Evolutionary conservation across 257 asterid genomes (phyloP), one percentile per base, ranked within the genome.

Genomic region (Solanum clarkiae): DNA sequence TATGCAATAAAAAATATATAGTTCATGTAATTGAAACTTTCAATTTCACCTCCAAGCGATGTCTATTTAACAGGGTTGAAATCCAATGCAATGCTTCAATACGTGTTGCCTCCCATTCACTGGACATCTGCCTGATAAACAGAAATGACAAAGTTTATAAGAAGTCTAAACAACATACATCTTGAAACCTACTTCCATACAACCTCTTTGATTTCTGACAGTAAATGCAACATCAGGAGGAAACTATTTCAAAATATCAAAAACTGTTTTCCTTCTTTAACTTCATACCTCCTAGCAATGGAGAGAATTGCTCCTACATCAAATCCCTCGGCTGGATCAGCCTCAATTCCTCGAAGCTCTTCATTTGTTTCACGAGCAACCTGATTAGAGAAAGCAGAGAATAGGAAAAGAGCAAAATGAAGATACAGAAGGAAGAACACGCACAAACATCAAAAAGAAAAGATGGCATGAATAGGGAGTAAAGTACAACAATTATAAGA

Each of bases 291-390:
- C 93, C 95, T 93, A 85, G 98, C 95, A 84, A 95, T 95, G 15
- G 95, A 87, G 60, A 97, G 98, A 88, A 97, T 93, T 84, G 98
- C 89, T 88, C 96, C 94, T 44, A 97, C 98, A 89, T 92, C 95
- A 86, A 95, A 94, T 63, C 95, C 98, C 84, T 93, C 99, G 56
- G 95, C 90, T 84, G 98, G 96, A 85, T 88, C 93, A 87, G 98
- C 96, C 90, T 92, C 93, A 86, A 93, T 93, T 17, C 94, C 95
- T 81, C 93, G 94, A 87, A 97, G 99, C 86, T 94, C 98, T 66
- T 94, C 99, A 88, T 97, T 97, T 80, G 99, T 97, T 88, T 95
- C 99, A 80, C 98, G 93, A 69, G 99, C 99, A 91, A 95, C 98
- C 99, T 97, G 69, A 86, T 81, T 24, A 57, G 47, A 26, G 60